Base-by-base conservation (phyloP, 2,329 filamentous ascomycete species). In the Phoma sp. region DNA sequence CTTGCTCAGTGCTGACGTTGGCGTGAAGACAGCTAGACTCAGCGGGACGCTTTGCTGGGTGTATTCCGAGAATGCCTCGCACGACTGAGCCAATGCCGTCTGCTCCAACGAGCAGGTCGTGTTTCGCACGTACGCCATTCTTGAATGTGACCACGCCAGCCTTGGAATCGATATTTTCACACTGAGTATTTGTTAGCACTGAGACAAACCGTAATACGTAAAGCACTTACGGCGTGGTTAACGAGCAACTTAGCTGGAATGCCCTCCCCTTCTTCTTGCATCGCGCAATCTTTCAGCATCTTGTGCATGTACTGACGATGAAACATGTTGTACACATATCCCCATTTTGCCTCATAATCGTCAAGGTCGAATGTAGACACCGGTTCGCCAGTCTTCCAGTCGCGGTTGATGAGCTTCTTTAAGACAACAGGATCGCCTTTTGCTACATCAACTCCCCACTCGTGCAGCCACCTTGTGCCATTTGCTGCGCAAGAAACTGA, bases 61-160 rank as follows among this genome's bases (percentile, higher is more conserved):
- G 71, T 42, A 90, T 79, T n/a, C 85, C 87, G n/a, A 90, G 75
- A 38, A 85, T 78, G n/a, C 76, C 73, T 34, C 87, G 84, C 0
- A 87, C 83, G n/a, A 74, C 78, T 0, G 87, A 90, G 11, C 87
- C 86, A 62, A 90, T 89, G 5, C 87, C 87, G 65, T 89, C 87
- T 3, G 85, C 85, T 7, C 86, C 87, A 39, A 89, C 66, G 47
- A 89, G 77, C 15, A 88, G 74, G 54, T 89, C 85, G 66, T 88
- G 85, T 23, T 76, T 75, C 1, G 66, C 80, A 0, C 71, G 76
- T 2, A 57, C 58, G 5, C 82, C 84, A 59, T 87, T 84, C 2
- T 77, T 75, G 51, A 72, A 72, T 7, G 26, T 60, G 14, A 72
- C 62, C 7, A 34, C 45, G 5, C 81, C 80, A 0, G 73, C 75